phyloP scores from a whole-genome alignment of 176 grass and related monocot species.

The Carex parvula region DNA sequence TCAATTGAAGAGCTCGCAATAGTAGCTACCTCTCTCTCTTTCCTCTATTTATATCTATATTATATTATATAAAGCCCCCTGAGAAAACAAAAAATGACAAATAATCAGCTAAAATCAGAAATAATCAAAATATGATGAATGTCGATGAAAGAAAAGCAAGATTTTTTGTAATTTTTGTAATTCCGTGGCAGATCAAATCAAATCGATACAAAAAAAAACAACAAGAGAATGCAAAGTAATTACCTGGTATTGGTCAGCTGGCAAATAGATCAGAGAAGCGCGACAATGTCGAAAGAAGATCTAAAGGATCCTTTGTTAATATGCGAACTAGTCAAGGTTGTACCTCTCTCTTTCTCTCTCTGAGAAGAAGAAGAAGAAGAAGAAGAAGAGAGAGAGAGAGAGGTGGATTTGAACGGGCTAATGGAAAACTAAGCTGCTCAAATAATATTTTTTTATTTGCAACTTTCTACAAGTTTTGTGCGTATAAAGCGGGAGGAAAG shows the following conservation, averaged over 20 bases:
- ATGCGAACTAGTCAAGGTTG: not conserved
- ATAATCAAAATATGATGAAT: too few relatives aligned
- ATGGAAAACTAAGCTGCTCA: constrained; percentile 8
- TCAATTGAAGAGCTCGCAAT: constrained; percentile 12
- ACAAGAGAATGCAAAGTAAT: not conserved
- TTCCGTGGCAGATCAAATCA: not conserved
- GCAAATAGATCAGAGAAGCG: constrained; percentile 13
- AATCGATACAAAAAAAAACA: not conserved
- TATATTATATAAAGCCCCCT: not conserved
- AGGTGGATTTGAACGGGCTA: constrained; percentile 23
- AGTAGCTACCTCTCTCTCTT: not conserved
- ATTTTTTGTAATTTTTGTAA: not conserved
- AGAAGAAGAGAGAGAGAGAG: too few relatives aligned
- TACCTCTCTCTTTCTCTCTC: not conserved
- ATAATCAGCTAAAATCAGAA: not conserved
- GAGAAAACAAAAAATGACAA: not conserved
- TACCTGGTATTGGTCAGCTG: constrained; percentile 18
- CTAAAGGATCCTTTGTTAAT: constrained; percentile 4
- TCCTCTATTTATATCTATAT: not conserved
- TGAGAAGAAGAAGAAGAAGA: not conserved
- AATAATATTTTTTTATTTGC: constrained; percentile 17
- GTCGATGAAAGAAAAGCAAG: not conserved
- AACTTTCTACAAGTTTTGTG: not conserved
- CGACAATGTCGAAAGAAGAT: constrained; percentile 27
- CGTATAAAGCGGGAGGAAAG: constrained; percentile 13